Evolutionary conservation across 768 basidiomycete species (phyloP), one percentile per base, ranked within the genome.

Genomic region (Xerocomellus intermedius): DNA sequence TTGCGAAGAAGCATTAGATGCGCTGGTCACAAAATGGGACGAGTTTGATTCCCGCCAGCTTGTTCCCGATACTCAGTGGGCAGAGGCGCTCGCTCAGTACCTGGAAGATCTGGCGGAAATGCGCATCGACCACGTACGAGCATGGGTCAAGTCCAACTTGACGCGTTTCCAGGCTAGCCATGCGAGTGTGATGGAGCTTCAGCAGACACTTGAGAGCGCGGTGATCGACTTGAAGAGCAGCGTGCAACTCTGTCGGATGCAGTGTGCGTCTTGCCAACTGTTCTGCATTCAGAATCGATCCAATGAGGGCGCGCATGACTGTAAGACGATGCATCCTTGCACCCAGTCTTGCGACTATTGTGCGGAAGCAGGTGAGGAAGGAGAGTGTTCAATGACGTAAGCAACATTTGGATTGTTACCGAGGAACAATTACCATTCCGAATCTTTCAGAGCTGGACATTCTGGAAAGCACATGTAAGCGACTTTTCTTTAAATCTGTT

Each of bases 391-490:
- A 10, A 73, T 78, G 57, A 69, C 66, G 82, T 84, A 61, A 59
- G 82, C 71, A 4, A 30, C 10, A 21, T 24, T 32, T 14, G 10
- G 9, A 38, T 14, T n/a, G 33, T 42, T 41, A 10, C 33, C 10
- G 3, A 8, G 14, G 19, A 19, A 22, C 16, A 2, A 6, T 50
- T 4, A 51, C 17, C 26, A 30, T 44, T 35, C 19, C n/a, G n/a
- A n/a, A n/a, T 30, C 13, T 48, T 28, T 12, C 3, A 84, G 83
- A 3, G 84, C 83, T 44, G 83, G 84, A 1, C 84, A 85, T 62
- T 62, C 75, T 35, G 81, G 79, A 17, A 70, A 70, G 12, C 83
- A 85, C 55, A 69, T 83, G 84, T 85, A 62, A 57, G 80, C 58
- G 47, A 74, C 54, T 12, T 26, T 48, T 47, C 24, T 4, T 14